These are phyloP conservation scores for Oryza rufipogon DNA, from an alignment of 176 grass and related monocot species.

Conservation along the genomic window DNA sequence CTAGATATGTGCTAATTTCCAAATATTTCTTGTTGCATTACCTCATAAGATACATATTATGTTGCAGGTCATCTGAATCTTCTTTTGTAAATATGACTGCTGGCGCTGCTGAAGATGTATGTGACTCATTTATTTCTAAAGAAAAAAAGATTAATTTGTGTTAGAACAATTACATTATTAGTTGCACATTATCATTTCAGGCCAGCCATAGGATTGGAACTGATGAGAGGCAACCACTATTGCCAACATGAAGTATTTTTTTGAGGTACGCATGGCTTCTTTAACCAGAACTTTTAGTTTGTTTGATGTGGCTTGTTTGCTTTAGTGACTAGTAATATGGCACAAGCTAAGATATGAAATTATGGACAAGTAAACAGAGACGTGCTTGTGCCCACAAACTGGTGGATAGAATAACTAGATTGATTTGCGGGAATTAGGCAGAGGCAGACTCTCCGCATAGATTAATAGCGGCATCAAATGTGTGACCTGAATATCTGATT, in stretches of 20 bases:
- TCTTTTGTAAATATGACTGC: conserved; percentile 99
- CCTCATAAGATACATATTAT: conserved; percentile 8
- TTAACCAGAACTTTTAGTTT: conserved; percentile 5
- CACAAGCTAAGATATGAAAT: neutral
- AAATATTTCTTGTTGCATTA: neutral
- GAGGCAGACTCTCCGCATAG: neutral
- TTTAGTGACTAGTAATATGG: conserved; percentile 7
- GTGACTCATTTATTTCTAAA: conserved; percentile 10
- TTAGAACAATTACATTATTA: neutral
- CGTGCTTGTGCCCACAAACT: neutral
- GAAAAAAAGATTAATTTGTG: conserved; percentile 9
- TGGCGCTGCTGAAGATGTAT: conserved; percentile 88
- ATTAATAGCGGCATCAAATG: conserved; percentile 17
- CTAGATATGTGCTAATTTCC: conserved; percentile 13
- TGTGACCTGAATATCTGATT: neutral
- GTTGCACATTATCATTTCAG: conserved; percentile 45
- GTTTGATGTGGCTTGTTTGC: conserved; percentile 20
- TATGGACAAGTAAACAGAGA: neutral
- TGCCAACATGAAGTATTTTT: conserved; percentile 68
- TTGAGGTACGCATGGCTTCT: conserved; percentile 46
- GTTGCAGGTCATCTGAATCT: conserved; percentile 77
- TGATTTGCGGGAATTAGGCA: conserved; percentile 6
- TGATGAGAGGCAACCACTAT: conserved; percentile 82
- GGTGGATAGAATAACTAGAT: neutral
- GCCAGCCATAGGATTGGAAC: conserved; percentile 64